Conservation (phyloP, 768 basidiomycete species). For the Saitozyma podzolica region DNA sequence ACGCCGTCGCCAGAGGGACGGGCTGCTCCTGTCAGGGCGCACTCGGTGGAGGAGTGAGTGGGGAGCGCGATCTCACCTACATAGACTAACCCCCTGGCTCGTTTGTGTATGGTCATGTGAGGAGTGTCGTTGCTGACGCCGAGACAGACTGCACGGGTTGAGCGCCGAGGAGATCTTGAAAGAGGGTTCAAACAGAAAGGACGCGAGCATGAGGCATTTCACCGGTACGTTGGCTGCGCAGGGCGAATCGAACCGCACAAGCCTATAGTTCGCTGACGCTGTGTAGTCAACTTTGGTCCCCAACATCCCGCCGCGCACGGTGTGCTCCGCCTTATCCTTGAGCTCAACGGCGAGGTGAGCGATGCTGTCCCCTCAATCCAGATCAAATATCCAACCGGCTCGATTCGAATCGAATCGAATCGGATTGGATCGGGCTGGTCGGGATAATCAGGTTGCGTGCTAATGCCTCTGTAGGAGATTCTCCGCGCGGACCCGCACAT, state of each 20-base stretch:
- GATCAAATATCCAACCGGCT: constrained; percentile 8
- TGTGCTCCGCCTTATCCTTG: constrained; percentile 93
- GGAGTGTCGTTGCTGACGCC: constrained; percentile 6
- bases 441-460: not conserved
- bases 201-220: constrained; percentile 85
- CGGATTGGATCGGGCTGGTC: not conserved
- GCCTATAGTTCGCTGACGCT: constrained; percentile 5
- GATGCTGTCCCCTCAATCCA: too few relatives aligned
- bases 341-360: constrained; percentile 85
- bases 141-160: constrained; percentile 65
- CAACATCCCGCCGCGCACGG: constrained; percentile 99
- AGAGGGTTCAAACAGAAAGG: constrained; percentile 69
- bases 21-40: constrained; percentile 37
- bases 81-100: not conserved
- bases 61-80: too few relatives aligned
- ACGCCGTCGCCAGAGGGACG: constrained; percentile 35
- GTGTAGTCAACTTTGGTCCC: constrained; percentile 89
- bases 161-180: constrained; percentile 74
- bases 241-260: not conserved
- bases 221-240: constrained; percentile 63
- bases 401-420: constrained; percentile 51
- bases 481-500: constrained; percentile 64
- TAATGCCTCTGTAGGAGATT: constrained; percentile 41
- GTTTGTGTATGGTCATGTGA: not conserved
- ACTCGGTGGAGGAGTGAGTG: constrained; percentile 52